These are phyloP conservation scores for Kodamaea lidongshanica DNA, from an alignment of 805 yeast species.

Conservation along the genomic window DNA sequence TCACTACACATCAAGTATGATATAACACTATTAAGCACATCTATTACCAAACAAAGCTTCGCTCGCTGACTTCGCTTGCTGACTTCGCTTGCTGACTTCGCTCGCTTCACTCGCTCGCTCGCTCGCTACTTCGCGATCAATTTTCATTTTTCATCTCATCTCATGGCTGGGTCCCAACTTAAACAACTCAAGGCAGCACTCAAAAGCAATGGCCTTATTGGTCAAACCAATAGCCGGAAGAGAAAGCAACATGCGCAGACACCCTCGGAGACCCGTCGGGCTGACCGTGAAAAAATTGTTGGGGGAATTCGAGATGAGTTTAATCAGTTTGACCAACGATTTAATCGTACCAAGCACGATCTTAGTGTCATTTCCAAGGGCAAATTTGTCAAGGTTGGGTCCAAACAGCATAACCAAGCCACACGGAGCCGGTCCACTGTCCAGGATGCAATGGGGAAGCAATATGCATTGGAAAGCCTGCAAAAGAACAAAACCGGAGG, in stretches of 20 bases:
- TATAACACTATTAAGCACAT: background rate
- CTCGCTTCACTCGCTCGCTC: background rate
- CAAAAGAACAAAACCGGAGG: slow-evolving; percentile 72
- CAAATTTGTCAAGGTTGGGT: slow-evolving; percentile 39
- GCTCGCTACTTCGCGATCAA: background rate
- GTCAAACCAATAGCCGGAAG: slow-evolving; percentile 66
- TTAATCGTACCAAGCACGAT: slow-evolving; percentile 59
- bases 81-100: background rate
- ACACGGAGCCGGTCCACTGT: slow-evolving; percentile 31
- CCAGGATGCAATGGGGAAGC: slow-evolving; percentile 41
- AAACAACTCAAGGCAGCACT: slow-evolving; percentile 74
- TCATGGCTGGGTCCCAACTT: slow-evolving; percentile 83
- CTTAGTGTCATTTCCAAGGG: slow-evolving; percentile 36
- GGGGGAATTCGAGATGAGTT: slow-evolving; percentile 70
- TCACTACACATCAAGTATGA: too few relatives aligned
- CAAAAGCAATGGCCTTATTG: slow-evolving; percentile 76
- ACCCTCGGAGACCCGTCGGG: slow-evolving; percentile 63
- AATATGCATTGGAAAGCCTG: slow-evolving; percentile 60
- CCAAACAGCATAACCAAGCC: slow-evolving; percentile 31
- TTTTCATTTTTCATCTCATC: slow-evolving; percentile 6
- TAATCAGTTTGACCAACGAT: slow-evolving; percentile 82
- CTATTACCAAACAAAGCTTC: background rate
- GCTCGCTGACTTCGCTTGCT: background rate
- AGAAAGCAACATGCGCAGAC: slow-evolving; percentile 43
- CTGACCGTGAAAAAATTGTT: slow-evolving; percentile 53